phyloP scores from a whole-genome alignment of 2,329 filamentous ascomycete species.

The Zelopaecilomyces penicillatus region DNA sequence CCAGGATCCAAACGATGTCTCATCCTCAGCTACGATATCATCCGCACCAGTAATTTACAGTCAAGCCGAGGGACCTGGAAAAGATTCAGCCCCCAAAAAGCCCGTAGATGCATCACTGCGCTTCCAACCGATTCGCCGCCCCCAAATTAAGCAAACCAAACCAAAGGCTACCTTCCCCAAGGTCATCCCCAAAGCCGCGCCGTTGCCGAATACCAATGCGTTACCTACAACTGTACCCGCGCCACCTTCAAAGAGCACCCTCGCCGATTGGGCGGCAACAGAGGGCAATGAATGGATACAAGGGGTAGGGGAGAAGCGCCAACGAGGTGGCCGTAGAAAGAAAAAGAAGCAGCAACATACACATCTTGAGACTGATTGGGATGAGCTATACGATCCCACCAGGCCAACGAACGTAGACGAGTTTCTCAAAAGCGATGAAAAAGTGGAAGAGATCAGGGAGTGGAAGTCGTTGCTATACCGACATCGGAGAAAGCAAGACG shows the following conservation, averaged over 20 bases:
- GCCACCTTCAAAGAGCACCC: conserved; percentile 52
- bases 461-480: conserved; percentile 79
- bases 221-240: conserved; percentile 23
- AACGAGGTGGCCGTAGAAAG: conserved; percentile 70
- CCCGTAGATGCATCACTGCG: conserved; percentile 54
- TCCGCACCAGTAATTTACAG: conserved; percentile 67
- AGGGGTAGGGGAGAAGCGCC: conserved; percentile 52
- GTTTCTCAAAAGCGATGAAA: conserved; percentile 77
- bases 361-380: conserved; percentile 66
- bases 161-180: conserved; percentile 54
- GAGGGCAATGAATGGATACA: conserved; percentile 79
- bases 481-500: conserved; percentile 45
- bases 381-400: conserved; percentile 81
- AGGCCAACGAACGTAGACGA: conserved; percentile 78
- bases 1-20: conserved; percentile 50
- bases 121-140: conserved; percentile 80
- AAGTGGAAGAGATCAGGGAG: conserved; percentile 67
- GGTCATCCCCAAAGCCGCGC: conserved; percentile 21
- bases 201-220: conserved; percentile 23
- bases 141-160: conserved; percentile 51
- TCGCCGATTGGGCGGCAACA: conserved; percentile 73
- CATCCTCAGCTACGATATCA: conserved; percentile 58
- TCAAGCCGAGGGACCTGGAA: conserved; percentile 36
- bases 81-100: conserved; percentile 51
- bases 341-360: conserved; percentile 58